Conservation (phyloP, 169 alveolate genomes). For the Cryptosporidium ubiquitum region DNA sequence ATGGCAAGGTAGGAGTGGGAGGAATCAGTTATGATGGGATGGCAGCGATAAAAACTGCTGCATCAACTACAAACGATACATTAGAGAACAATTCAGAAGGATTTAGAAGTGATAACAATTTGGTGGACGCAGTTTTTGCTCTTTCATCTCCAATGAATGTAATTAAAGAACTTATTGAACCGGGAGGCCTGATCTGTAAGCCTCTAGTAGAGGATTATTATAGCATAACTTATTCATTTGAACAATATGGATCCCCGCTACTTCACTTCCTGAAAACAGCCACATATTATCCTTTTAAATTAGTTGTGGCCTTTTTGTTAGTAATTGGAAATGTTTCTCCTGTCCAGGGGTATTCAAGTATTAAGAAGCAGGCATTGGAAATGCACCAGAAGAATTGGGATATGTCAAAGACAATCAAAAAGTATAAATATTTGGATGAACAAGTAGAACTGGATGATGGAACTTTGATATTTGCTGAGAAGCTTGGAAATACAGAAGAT, state of each 20-base stretch:
- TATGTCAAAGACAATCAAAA: constrained; percentile 76
- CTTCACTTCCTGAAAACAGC: constrained; percentile 74
- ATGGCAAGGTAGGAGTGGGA: constrained; percentile 78
- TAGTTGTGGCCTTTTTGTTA: constrained; percentile 76
- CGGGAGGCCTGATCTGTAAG: constrained; percentile 78
- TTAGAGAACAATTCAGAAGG: background rate
- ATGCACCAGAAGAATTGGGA: constrained; percentile 77
- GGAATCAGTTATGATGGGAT: constrained; percentile 82
- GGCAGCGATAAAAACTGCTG: constrained; percentile 79
- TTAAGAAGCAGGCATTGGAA: constrained; percentile 71
- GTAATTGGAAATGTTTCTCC: constrained; percentile 77
- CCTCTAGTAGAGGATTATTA: constrained; percentile 78
- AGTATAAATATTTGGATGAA: constrained; percentile 75
- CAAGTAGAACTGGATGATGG: constrained; percentile 72
- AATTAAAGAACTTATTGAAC: constrained; percentile 77
- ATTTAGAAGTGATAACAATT: constrained; percentile 25
- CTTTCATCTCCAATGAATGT: constrained; percentile 78
- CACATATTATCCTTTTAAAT: constrained; percentile 75
- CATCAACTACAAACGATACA: constrained; percentile 39
- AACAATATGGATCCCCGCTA: constrained; percentile 77
- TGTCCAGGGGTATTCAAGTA: constrained; percentile 76
- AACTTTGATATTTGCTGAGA: constrained; percentile 62
- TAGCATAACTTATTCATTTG: constrained; percentile 78
- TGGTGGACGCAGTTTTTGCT: constrained; percentile 73
- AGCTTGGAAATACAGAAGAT: constrained; percentile 75